Base-by-base conservation (phyloP, 768 basidiomycete genomes). In the Leccinum uliginosum region DNA sequence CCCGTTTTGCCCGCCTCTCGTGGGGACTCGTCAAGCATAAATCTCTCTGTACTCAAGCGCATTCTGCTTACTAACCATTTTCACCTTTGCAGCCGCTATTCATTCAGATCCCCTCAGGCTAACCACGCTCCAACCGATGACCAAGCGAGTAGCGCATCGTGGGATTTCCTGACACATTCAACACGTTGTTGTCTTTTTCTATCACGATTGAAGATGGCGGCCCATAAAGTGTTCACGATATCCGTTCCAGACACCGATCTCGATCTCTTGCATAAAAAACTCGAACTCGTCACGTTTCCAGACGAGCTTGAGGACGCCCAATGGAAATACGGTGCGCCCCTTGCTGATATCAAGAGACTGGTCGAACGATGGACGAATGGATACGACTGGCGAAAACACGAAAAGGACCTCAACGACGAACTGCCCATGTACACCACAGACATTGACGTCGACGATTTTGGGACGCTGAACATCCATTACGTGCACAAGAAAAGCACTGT, bases 351-450 rank as follows among this genome's bases (percentile, higher is more conserved):
- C 12, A 71, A 77, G 51, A 75, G 81, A 6, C 73, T 85, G 1
- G 71, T 76, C 0, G 70, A 69, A 5, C 71, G 74, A 43, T 86
- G 85, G 85, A 75, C 73, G 62, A 66, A 74, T 51, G 79, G 75
- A 0, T 84, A 78, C 58, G 76, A 85, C 69, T 86, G 85, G 83
- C 72, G 76, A 56, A 77, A 71, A 51, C 66, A 80, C 15, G 83
- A 87, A 63, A 73, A 70, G 0, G 66, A 65, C 14, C 67, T 86
- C 57, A 85, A 87, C 60, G 66, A 67, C 3, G 75, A 77, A 46
- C 58, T 86, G 1, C 80, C 83, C 1, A 82, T 83, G 68, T 86
- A 80, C 64, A 83, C 77, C 1, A 66, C 74, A 17, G 77, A 80
- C 43, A 76, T 86, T 27, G 66, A 73, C 1, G 76, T 85, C 2